Base-by-base conservation (phyloP, 805 yeast genomes). In the Dipodascopsis uninucleata region DNA sequence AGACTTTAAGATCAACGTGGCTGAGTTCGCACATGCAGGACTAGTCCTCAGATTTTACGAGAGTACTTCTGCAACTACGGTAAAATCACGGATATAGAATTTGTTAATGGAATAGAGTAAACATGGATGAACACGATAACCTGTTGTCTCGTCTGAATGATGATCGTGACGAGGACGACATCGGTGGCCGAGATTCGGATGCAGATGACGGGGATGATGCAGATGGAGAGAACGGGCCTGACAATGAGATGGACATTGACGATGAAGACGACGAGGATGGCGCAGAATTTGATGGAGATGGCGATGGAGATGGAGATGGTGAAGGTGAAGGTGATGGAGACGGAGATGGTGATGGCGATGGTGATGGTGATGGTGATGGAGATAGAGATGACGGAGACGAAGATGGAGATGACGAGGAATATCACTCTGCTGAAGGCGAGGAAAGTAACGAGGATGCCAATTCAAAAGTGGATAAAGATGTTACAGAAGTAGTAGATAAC, bases 291-390 rank as follows among this genome's bases (percentile, higher is more conserved):
- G 55, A 26, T 23, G 56, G 49, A 12, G 52, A 31, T 23, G 57
- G 50, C 9, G 48, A 31, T 5, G 59, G 49, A 2, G 53, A 40
- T 14, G 47, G 36, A 7, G 44, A 38, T 10, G 64, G 56, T 8
- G 65, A 56, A 2, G 62, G 54, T 1, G 64, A 53, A 5, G 61
- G 58, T 7, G 62, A 57, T 5, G 64, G 49, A 1, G 63, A 57
- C 4, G 60, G 42, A 1, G 62, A 55, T 2, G 61, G 52, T 2
- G 60, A 58, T 2, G 64, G 58, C 1, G 64, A 43, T 2, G 61
- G 46, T 6, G 39, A 23, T 16, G 50, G 20, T 9, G 47, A 47
- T 28, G 41, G 39, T 25, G 47, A 50, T 20, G 55, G 48, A 32
- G 47, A 53, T 10, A 58, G 45, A 28, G 58, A 53, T 7, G 59